phyloP scores from a whole-genome alignment of 2,329 filamentous ascomycete genomes.

The Zasmidium cellare region DNA sequence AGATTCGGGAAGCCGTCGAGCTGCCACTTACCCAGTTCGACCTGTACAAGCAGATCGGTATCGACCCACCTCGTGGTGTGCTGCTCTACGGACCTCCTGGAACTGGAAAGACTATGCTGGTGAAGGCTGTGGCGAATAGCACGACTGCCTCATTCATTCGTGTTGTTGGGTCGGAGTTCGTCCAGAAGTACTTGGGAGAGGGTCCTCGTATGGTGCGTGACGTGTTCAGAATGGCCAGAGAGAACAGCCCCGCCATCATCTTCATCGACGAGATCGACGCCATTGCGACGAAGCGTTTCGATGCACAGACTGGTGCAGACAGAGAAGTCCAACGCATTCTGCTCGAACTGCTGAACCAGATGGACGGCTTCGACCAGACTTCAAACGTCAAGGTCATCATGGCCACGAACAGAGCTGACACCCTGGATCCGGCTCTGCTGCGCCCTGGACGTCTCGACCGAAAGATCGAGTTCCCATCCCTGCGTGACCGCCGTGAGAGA shows the following conservation, averaged over 20 bases:
- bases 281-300: slow-evolving; percentile 98
- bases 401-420: slow-evolving; percentile 98
- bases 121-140: slow-evolving; percentile 97
- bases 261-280: slow-evolving; percentile 99
- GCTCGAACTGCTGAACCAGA: slow-evolving; percentile 96
- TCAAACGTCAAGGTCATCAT: slow-evolving; percentile 99
- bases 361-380: slow-evolving; percentile 99
- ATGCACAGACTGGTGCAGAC: slow-evolving; percentile 96
- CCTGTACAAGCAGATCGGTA: slow-evolving; percentile 98
- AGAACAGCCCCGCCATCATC: slow-evolving; percentile 97
- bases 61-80: slow-evolving; percentile 94
- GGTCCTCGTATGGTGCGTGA: slow-evolving; percentile 98
- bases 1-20: slow-evolving; percentile 97
- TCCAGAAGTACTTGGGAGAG: slow-evolving; percentile 98
- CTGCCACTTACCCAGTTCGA: slow-evolving; percentile 96
- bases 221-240: slow-evolving; percentile 97
- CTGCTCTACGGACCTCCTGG: slow-evolving; percentile 94
- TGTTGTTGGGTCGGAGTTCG: slow-evolving; percentile 96
- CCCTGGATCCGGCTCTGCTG: slow-evolving; percentile 89
- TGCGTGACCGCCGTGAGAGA: slow-evolving; percentile 90
- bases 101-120: slow-evolving; percentile 94
- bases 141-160: slow-evolving; percentile 98
- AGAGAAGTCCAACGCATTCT: slow-evolving; percentile 98
- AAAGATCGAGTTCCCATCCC: slow-evolving; percentile 98
- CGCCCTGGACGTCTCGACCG: slow-evolving; percentile 93